Evolutionary conservation across 2,329 filamentous ascomycete species (phyloP).

Genomic region (Fusarium coicis): DNA sequence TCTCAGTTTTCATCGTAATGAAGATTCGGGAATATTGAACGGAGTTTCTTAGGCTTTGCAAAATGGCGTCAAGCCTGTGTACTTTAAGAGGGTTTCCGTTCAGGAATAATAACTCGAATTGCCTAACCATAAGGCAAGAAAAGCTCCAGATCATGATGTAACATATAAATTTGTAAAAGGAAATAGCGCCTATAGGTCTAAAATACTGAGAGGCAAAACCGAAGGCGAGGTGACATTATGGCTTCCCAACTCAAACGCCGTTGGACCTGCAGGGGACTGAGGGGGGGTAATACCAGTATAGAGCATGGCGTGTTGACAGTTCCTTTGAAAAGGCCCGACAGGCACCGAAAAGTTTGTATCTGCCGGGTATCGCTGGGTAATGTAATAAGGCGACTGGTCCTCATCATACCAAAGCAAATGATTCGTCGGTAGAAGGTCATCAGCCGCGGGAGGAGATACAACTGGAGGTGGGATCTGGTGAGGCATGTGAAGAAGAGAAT

Average conservation of each 20-base stretch:
- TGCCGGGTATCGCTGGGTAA: constrained; percentile 42
- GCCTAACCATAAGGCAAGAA: rapidly evolving
- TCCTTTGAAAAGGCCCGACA: constrained; percentile 49
- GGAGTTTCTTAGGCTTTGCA: neutral
- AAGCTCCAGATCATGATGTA: neutral
- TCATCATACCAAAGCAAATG: constrained; percentile 47
- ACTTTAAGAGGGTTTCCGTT: rapidly evolving
- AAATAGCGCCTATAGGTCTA: neutral
- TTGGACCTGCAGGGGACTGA: neutral
- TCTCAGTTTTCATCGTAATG: rapidly evolving
- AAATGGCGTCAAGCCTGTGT: neutral
- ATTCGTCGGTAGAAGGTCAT: constrained; percentile 49
- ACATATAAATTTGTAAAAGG: too few relatives aligned
- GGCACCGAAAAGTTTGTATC: constrained; percentile 42
- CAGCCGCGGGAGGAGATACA: constrained; percentile 34
- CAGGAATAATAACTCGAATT: rapidly evolving
- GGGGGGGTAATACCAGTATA: constrained; percentile 42
- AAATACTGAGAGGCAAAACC: neutral
- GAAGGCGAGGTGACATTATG: neutral
- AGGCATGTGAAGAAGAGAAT: constrained; percentile 45
- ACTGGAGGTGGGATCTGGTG: constrained; percentile 49
- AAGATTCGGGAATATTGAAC: rapidly evolving
- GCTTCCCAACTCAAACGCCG: neutral
- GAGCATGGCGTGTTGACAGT: constrained; percentile 50
- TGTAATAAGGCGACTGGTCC: constrained; percentile 23